These are phyloP conservation scores for Neurospora crassa DNA, from an alignment of 2,329 filamentous ascomycete genomes.

Conservation along the genomic window DNA sequence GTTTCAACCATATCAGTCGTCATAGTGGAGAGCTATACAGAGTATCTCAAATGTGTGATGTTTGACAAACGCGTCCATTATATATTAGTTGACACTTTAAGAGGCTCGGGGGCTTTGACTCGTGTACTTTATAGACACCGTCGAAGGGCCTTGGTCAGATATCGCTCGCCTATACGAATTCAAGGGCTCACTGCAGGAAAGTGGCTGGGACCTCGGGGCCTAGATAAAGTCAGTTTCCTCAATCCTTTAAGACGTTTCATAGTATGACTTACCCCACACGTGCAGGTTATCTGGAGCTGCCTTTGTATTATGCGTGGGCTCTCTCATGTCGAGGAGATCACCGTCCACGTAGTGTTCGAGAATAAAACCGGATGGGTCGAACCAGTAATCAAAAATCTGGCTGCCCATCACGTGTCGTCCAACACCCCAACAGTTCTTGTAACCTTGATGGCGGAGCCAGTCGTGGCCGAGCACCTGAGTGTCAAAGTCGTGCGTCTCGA, in stretches of 20 bases:
- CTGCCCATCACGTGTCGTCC: slow-evolving; percentile 60
- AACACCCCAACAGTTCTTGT: slow-evolving; percentile 60
- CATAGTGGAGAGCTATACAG: background rate
- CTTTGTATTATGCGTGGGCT: slow-evolving; percentile 33
- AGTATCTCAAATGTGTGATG: background rate
- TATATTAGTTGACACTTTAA: background rate
- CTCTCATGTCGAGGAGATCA: slow-evolving; percentile 49
- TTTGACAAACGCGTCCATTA: background rate
- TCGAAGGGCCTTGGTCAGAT: background rate
- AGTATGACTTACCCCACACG: slow-evolving; percentile 32
- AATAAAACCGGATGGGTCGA: slow-evolving; percentile 53
- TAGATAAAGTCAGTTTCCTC: slow-evolving; percentile 5
- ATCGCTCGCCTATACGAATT: background rate
- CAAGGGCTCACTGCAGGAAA: slow-evolving; percentile 14
- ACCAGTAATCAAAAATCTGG: slow-evolving; percentile 68
- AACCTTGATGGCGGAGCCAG: slow-evolving; percentile 54
- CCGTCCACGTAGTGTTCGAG: slow-evolving; percentile 64
- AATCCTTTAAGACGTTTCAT: background rate
- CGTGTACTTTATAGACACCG: background rate
- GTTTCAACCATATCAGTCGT: background rate
- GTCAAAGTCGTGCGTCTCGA: slow-evolving; percentile 65
- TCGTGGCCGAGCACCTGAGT: slow-evolving; percentile 61
- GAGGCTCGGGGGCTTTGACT: background rate
- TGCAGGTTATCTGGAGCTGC: slow-evolving; percentile 33
- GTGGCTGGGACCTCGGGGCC: slow-evolving; percentile 22